These are phyloP conservation scores for Raffaelea ambrosiae DNA, from an alignment of 2,329 filamentous ascomycete genomes.

Conservation along the genomic window DNA sequence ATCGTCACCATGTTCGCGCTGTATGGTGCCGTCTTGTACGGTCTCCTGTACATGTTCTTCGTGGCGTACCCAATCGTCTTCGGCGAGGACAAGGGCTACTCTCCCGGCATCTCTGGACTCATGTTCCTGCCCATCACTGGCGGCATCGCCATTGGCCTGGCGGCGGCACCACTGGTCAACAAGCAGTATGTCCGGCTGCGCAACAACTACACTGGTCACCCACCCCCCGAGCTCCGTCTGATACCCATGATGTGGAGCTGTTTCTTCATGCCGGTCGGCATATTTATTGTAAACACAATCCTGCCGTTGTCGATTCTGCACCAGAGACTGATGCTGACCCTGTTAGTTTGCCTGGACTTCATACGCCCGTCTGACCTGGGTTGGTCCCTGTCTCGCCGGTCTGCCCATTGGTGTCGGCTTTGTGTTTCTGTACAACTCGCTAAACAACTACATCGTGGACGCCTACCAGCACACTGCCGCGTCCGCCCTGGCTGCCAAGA, in stretches of 20 bases:
- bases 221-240: constrained; percentile 14
- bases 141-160: constrained; percentile 32
- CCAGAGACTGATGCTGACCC: too few species aligned
- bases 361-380: constrained; percentile 23
- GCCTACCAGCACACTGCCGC: constrained; percentile 37
- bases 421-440: constrained; percentile 29
- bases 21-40: constrained; percentile 46
- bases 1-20: constrained; percentile 42
- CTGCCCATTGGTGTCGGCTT: constrained; percentile 17
- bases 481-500: constrained; percentile 52
- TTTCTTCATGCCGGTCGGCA: constrained; percentile 39
- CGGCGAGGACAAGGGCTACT: constrained; percentile 26
- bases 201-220: constrained; percentile 28
- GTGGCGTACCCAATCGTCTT: constrained; percentile 45
- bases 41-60: constrained; percentile 46
- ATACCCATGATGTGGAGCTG: constrained; percentile 40
- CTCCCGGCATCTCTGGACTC: constrained; percentile 28
- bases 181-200: constrained; percentile 40
- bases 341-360: constrained; percentile 26
- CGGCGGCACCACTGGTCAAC: constrained; percentile 27
- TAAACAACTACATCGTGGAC: constrained; percentile 51
- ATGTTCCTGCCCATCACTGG: constrained; percentile 38
- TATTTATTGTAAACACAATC: constrained; percentile 33
- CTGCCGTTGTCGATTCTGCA: too few species aligned
- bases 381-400: constrained; percentile 20